A percentile compares a stretch with the other conserved stretches of the same genome.
These are phyloP conservation scores for Mollisia scopiformis DNA, from an alignment of 2,329 filamentous ascomycete species.

Conservation along the genomic window DNA sequence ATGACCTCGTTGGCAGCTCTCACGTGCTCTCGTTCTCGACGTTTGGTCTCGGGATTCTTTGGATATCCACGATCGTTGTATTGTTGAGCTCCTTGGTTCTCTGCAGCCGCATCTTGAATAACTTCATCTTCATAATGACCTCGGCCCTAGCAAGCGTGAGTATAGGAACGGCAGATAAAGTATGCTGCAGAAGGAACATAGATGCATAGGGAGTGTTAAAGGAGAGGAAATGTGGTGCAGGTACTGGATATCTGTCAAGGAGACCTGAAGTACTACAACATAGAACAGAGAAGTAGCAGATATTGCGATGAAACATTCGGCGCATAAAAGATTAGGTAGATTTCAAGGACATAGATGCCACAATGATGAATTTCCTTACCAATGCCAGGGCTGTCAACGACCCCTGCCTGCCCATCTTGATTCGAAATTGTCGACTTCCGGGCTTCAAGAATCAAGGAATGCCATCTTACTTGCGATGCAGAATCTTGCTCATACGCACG, in stretches of 20 bases:
- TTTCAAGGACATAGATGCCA: no score
- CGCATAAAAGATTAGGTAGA: no score
- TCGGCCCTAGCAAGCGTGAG: constrained; percentile 30
- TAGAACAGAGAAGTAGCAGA: no score
- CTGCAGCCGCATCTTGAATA: constrained; percentile 21
- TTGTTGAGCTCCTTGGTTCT: constrained; percentile 23
- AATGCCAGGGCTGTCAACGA: constrained; percentile 31
- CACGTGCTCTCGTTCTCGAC: constrained; percentile 36
- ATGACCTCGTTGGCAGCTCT: constrained; percentile 41
- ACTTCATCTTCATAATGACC: constrained; percentile 38
- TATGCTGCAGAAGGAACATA: background rate
- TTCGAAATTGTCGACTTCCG: no score
- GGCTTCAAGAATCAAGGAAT: no score
- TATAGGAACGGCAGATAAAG: background rate
- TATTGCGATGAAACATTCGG: no score
- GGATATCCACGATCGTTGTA: constrained; percentile 38
- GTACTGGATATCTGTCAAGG: background rate
- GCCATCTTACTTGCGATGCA: no score
- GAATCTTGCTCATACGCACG: no score
- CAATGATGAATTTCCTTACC: constrained; percentile 18
- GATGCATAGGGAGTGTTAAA: background rate
- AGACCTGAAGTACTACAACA: no score
- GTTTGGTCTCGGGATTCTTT: constrained; percentile 36
- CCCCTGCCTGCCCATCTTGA: constrained; percentile 29
- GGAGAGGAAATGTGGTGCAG: background rate